Percentiles rank a stretch among this genome's conserved stretches.
Evolutionary conservation across 495 filamentous ascomycete species (phyloP).

Genomic region (Aspergillus incahuasiensis): DNA sequence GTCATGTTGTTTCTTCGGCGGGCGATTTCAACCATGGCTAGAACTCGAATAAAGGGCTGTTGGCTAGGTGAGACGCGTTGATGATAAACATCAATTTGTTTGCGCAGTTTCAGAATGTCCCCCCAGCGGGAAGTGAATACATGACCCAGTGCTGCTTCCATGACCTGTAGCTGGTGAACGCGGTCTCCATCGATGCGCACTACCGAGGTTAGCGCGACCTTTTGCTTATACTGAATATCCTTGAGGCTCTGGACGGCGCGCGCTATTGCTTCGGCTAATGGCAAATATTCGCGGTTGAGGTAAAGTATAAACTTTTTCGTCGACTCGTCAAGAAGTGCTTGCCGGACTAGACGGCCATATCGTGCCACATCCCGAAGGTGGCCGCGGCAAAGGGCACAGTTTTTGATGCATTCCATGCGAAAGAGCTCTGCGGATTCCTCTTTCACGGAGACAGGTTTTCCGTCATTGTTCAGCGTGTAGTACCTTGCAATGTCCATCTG

Average conservation of each 20-base stretch:
- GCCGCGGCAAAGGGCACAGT: constrained; percentile 60
- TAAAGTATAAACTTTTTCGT: constrained; percentile 61
- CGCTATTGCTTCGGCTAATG: constrained; percentile 39
- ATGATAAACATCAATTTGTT: constrained; percentile 38
- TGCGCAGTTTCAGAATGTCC: constrained; percentile 34
- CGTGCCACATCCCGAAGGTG: constrained; percentile 58
- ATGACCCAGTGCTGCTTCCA: neutral
- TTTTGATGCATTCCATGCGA: constrained; percentile 49
- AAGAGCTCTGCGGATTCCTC: constrained; percentile 41
- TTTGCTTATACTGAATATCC: constrained; percentile 12
- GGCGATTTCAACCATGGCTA: constrained; percentile 44
- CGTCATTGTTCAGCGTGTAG: constrained; percentile 47
- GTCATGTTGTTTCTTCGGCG: no score
- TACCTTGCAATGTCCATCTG: constrained; percentile 55
- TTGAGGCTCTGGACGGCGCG: constrained; percentile 18
- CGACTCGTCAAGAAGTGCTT: constrained; percentile 60
- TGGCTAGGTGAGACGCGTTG: constrained; percentile 47
- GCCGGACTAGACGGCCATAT: constrained; percentile 64
- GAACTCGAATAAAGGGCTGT: constrained; percentile 60
- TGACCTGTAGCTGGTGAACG: constrained; percentile 9
- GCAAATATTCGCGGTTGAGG: constrained; percentile 44
- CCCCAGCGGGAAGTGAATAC: constrained; percentile 32
- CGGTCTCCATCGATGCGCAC: constrained; percentile 13
- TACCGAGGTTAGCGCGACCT: constrained; percentile 12
- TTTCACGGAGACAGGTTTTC: constrained; percentile 41